Percentiles rank a stretch among this genome's conserved stretches.
phyloP scores from a whole-genome alignment of 2,329 filamentous ascomycete species.

The Colletotrichum magnum region DNA sequence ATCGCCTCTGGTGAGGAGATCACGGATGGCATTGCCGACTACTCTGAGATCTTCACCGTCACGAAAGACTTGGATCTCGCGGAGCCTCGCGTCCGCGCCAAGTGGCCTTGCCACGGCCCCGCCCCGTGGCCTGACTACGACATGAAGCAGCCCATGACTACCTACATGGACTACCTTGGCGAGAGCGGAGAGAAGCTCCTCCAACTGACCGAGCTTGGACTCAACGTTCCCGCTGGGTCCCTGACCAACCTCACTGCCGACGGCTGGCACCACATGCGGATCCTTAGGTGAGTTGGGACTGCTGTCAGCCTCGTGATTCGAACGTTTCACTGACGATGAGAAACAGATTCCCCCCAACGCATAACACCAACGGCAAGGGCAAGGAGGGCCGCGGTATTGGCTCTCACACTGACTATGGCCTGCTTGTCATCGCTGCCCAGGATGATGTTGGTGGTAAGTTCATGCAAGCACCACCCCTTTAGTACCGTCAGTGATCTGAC shows the following conservation, averaged over 20 bases:
- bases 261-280: constrained; percentile 66
- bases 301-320: background rate
- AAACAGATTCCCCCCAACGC: constrained; percentile 49
- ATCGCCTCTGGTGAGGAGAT: constrained; percentile 65
- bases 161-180: constrained; percentile 58
- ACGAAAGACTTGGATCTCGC: constrained; percentile 60
- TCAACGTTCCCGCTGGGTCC: constrained; percentile 56
- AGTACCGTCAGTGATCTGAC: background rate
- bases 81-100: constrained; percentile 55
- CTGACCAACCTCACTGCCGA: constrained; percentile 59
- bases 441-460: constrained; percentile 62
- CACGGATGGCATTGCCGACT: constrained; percentile 64
- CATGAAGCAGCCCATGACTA: constrained; percentile 56
- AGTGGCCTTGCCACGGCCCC: constrained; percentile 65
- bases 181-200: constrained; percentile 60
- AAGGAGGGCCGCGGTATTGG: constrained; percentile 65
- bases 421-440: constrained; percentile 65
- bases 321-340: constrained; percentile 9
- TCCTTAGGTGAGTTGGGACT: constrained; percentile 55
- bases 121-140: constrained; percentile 62
- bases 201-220: constrained; percentile 60
- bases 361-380: constrained; percentile 62
- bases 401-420: constrained; percentile 66
- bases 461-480: background rate
- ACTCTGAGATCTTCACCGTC: constrained; percentile 67